These are phyloP conservation scores for Plasmodium malariae DNA, from an alignment of 169 alveolate species.

Conservation along the genomic window DNA sequence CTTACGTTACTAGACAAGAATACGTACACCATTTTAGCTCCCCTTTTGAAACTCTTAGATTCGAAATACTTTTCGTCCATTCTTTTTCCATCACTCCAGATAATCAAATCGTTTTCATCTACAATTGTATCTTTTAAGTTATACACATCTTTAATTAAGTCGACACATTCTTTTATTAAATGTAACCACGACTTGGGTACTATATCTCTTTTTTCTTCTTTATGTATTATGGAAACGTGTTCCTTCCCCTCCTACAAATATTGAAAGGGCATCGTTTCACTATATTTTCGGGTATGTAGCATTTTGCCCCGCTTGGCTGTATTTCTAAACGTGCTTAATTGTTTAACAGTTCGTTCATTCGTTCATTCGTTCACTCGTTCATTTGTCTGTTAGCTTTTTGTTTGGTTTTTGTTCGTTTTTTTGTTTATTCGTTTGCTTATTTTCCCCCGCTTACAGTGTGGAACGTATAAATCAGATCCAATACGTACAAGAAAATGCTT, in stretches of 20 bases:
- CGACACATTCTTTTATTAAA: conserved; percentile 21
- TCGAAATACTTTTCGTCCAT: conserved; percentile 28
- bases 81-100: conserved; percentile 34
- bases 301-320: too few relatives aligned
- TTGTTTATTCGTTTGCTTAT: too few relatives aligned
- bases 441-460: too few relatives aligned
- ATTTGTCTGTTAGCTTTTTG: too few relatives aligned
- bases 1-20: conserved; percentile 20
- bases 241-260: neutral
- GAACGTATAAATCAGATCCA: too few relatives aligned
- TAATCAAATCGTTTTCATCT: conserved; percentile 25
- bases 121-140: conserved; percentile 2
- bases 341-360: too few relatives aligned
- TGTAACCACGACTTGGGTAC: conserved; percentile 11
- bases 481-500: too few relatives aligned
- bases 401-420: too few relatives aligned
- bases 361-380: too few relatives aligned
- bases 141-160: conserved; percentile 19
- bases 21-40: neutral
- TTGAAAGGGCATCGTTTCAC: neutral
- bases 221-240: conserved; percentile 18
- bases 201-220: neutral
- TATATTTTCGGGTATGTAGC: neutral
- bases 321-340: too few relatives aligned
- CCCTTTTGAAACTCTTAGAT: conserved; percentile 2